Base-by-base conservation (phyloP, 352 stramenopile genomes). In the Phytopythium montanum region DNA sequence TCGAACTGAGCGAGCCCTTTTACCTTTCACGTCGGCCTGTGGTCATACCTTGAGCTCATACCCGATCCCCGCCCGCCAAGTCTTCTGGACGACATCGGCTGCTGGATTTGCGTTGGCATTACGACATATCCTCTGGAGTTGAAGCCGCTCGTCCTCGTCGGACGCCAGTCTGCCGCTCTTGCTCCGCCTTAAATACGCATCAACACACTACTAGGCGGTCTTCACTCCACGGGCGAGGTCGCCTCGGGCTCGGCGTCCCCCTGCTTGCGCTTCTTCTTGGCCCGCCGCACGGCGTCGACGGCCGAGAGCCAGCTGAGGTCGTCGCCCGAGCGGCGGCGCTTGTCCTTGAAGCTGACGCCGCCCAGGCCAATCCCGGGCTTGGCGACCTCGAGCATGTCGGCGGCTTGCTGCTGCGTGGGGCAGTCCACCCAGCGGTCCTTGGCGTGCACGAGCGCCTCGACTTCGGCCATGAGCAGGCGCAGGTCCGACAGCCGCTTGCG, bases 341-440 rank as follows among this genome's bases (percentile, higher is more conserved):
- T 56, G 50, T 56, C 50, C 33, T 42, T 56, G 50, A 19, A 26
- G 33, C 50, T 58, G 12, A 58, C 18, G 6, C 29, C 39, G 34
- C 53, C 55, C 18, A 56, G 33, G 10, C 38, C 46, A 44, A 71
- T 59, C 18, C 59, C 64, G 12, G 59, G 29, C 31, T 64, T 70
- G 33, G 63, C 64, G 9, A 39, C 18, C 3, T 60, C 54, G 14
- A 75, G 44, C 67, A 74, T 74, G 1, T 54, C 38, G 23, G 55
- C 34, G 18, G 57, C 68, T n/a, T 66, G 48, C 21, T 52, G 26
- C 9, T 50, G 29, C 29, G 23, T 72, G 23, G 64, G 57, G 23
- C 65, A 53, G 33, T 65, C 56, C 25, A 66, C 51, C 64, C 58
- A 75, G 38, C 57, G 49, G 18, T 26, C 46, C 51, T 70, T 60